A percentile compares a stretch with the other conserved stretches of the same genome.
These are phyloP conservation scores for Termitomyces bulborhizus DNA, from an alignment of 768 basidiomycete genomes.

Conservation along the genomic window DNA sequence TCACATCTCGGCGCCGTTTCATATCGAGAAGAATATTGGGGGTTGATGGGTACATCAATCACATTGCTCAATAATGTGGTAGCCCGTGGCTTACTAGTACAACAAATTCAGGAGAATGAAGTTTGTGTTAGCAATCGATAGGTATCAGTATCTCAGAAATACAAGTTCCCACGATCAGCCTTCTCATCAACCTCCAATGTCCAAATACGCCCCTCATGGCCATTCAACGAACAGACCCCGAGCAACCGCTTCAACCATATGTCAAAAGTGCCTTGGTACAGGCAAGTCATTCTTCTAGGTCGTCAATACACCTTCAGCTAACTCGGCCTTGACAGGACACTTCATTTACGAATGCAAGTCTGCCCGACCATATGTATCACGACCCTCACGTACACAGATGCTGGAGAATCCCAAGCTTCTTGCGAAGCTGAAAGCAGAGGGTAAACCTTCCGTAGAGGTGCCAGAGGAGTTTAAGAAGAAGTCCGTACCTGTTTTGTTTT, in stretches of 20 bases:
- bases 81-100: too few species aligned
- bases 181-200: too few species aligned
- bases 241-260: slow-evolving; percentile 61
- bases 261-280: slow-evolving; percentile 76
- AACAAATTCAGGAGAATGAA: too few species aligned
- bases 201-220: slow-evolving; percentile 29
- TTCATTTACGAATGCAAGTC: slow-evolving; percentile 90
- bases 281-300: too few species aligned
- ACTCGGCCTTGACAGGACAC: slow-evolving; percentile 44
- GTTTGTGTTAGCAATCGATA: too few species aligned
- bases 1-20: too few species aligned
- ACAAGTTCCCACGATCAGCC: too few species aligned
- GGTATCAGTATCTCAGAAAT: too few species aligned
- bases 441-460: slow-evolving; percentile 74
- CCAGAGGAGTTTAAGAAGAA: slow-evolving; percentile 88
- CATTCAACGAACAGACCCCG: slow-evolving; percentile 56
- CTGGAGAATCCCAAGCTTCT: slow-evolving; percentile 71
- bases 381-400: slow-evolving; percentile 86
- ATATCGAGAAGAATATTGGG: too few species aligned
- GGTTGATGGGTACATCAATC: too few species aligned
- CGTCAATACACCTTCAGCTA: too few species aligned
- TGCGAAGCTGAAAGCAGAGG: slow-evolving; percentile 50
- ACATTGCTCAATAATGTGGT: too few species aligned
- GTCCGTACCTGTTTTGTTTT: slow-evolving; percentile 33
- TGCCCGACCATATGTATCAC: slow-evolving; percentile 71